These are phyloP conservation scores for Talaromyces wortmannii DNA, from an alignment of 495 filamentous ascomycete genomes.

Conservation along the genomic window DNA sequence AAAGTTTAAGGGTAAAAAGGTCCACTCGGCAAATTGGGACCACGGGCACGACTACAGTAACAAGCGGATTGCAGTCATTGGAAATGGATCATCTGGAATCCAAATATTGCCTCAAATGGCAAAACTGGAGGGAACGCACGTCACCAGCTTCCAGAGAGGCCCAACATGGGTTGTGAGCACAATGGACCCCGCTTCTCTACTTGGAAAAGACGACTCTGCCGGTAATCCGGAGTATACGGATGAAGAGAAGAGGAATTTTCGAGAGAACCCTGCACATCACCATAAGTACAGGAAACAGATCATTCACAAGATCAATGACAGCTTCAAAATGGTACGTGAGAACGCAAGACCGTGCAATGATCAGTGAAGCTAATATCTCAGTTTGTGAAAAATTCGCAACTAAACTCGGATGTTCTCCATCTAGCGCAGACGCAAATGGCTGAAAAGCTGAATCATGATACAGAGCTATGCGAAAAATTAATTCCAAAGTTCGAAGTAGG, in stretches of 20 bases:
- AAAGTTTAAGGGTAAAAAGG: slow-evolving; percentile 41
- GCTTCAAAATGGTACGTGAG: slow-evolving; percentile 18
- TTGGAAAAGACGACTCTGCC: slow-evolving; percentile 15
- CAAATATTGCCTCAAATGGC: slow-evolving; percentile 51
- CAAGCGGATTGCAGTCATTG: slow-evolving; percentile 48
- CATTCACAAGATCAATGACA: slow-evolving; percentile 21
- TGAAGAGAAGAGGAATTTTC: slow-evolving; percentile 16
- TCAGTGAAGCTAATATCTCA: neutral
- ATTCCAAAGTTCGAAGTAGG: slow-evolving; percentile 31
- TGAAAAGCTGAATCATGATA: slow-evolving; percentile 23
- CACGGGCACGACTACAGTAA: slow-evolving; percentile 34
- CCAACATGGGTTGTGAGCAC: slow-evolving; percentile 22
- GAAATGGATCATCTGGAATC: slow-evolving; percentile 37
- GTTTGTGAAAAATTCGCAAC: neutral
- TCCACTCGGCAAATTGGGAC: slow-evolving; percentile 53
- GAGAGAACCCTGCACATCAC: slow-evolving; percentile 10
- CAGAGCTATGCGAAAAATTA: slow-evolving; percentile 26
- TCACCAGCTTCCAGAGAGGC: slow-evolving; percentile 18
- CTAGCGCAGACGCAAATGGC: slow-evolving; percentile 16
- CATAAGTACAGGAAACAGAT: slow-evolving; percentile 23
- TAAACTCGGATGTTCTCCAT: neutral
- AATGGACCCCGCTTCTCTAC: slow-evolving; percentile 17
- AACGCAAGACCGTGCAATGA: neutral
- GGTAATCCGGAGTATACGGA: slow-evolving; percentile 20
- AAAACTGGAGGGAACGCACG: slow-evolving; percentile 13